Evolutionary conservation across 768 basidiomycete genomes (phyloP).

Genomic region (Boletellus ananas): DNA sequence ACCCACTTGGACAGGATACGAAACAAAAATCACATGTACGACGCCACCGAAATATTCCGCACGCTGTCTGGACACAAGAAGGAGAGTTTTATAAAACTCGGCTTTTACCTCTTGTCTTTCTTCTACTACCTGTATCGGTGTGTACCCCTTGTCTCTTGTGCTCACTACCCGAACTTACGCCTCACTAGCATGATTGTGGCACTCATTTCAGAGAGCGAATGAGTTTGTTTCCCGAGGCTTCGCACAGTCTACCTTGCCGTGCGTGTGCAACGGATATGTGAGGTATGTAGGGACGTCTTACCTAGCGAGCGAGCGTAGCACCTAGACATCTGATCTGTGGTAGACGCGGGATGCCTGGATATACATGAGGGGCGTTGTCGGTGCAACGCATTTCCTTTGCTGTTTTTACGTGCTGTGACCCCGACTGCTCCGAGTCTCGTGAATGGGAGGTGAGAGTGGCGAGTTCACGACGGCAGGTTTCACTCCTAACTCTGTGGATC

Average conservation of each 20-base stretch:
- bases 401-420: constrained; percentile 21
- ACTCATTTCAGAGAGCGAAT: constrained; percentile 77
- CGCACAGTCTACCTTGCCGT: not conserved
- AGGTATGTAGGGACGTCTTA: constrained; percentile 6
- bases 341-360: constrained; percentile 8
- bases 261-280: not conserved
- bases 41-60: constrained; percentile 98
- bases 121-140: constrained; percentile 91
- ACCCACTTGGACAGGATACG: constrained; percentile 58
- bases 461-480: no score
- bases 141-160: constrained; percentile 27
- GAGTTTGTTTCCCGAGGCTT: constrained; percentile 4
- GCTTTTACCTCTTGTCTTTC: constrained; percentile 88
- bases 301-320: constrained; percentile 3
- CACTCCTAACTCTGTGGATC: no score
- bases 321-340: constrained; percentile 18
- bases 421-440: not conserved
- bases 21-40: constrained; percentile 95
- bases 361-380: constrained; percentile 10
- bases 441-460: no score
- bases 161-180: not conserved
- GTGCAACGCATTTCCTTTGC: constrained; percentile 7
- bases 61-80: constrained; percentile 93
- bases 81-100: constrained; percentile 92
- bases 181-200: constrained; percentile 75